phyloP scores from a whole-genome alignment of 495 filamentous ascomycete species.

The Penicillium alfredii region DNA sequence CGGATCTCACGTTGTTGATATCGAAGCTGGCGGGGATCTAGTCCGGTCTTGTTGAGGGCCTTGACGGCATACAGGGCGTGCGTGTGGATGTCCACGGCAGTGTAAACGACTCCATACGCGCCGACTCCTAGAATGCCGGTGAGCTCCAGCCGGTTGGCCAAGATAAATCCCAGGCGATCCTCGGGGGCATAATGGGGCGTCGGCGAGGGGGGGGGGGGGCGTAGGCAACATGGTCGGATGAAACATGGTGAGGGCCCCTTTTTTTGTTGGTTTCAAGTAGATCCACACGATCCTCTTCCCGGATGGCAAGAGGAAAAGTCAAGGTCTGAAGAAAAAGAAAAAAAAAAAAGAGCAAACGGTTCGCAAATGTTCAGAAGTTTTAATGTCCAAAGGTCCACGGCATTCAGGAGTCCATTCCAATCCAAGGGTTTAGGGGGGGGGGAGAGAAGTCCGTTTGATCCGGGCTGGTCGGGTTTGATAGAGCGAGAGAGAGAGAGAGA shows the following conservation, averaged over 20 bases:
- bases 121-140: slow-evolving; percentile 84
- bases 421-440: slow-evolving; percentile 3
- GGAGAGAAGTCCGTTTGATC: slow-evolving; percentile 4
- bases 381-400: slow-evolving; percentile 9
- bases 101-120: slow-evolving; percentile 96
- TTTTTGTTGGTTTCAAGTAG: slow-evolving; percentile 12
- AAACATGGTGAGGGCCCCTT: slow-evolving; percentile 34
- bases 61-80: slow-evolving; percentile 88
- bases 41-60: slow-evolving; percentile 83
- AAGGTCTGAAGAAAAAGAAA: too few species aligned
- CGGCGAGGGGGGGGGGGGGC: slow-evolving; percentile 51
- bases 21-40: slow-evolving; percentile 78
- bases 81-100: slow-evolving; percentile 81
- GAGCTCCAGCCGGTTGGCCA: slow-evolving; percentile 77
- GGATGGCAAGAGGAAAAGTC: slow-evolving; percentile 1
- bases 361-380: too few species aligned
- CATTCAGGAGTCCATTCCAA: slow-evolving; percentile 13
- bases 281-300: slow-evolving; percentile 9
- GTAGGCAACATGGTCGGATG: slow-evolving; percentile 55
- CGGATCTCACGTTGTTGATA: slow-evolving; percentile 94
- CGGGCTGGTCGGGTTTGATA: slow-evolving; percentile 5
- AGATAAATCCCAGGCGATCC: slow-evolving; percentile 77
- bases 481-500: slow-evolving; percentile 4
- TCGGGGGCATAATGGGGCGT: slow-evolving; percentile 58
- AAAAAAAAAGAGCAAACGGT: too few species aligned